Conservation (phyloP, 768 basidiomycete genomes). For the Mrakia blollopis region DNA sequence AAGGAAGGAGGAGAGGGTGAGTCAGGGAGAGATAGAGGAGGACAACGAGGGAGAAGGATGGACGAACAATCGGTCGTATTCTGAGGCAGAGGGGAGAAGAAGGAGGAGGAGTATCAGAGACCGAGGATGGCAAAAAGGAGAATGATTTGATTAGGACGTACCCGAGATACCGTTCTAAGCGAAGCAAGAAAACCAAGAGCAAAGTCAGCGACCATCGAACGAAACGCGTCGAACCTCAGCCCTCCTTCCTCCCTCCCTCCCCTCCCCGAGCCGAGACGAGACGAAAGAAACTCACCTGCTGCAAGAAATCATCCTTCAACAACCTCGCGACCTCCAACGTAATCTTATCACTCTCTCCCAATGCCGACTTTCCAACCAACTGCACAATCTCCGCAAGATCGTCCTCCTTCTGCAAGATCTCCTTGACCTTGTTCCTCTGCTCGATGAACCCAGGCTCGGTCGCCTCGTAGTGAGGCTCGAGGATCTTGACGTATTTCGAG, state of each 20-base stretch:
- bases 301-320: slow-evolving; percentile 75
- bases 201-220: neutral
- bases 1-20: neutral
- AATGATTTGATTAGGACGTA: slow-evolving; percentile 5
- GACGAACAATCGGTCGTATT: slow-evolving; percentile 32
- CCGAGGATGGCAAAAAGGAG: neutral
- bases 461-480: slow-evolving; percentile 86
- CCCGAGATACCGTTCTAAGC: slow-evolving; percentile 93
- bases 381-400: slow-evolving; percentile 98
- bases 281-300: slow-evolving; percentile 47
- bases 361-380: slow-evolving; percentile 95
- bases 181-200: neutral
- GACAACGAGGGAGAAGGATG: neutral
- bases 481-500: slow-evolving; percentile 93
- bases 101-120: neutral
- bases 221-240: too few species aligned
- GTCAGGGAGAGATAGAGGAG: neutral
- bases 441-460: slow-evolving; percentile 93
- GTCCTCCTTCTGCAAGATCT: slow-evolving; percentile 97
- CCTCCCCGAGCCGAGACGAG: neutral
- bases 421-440: slow-evolving; percentile 83
- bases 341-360: slow-evolving; percentile 96
- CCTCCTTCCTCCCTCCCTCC: too few species aligned
- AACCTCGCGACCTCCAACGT: slow-evolving; percentile 62
- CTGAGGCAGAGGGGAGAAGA: neutral